Evolutionary conservation across 345 rosid species (phyloP), one percentile per base, ranked within the genome.

Genomic region (Acer saccharum): DNA sequence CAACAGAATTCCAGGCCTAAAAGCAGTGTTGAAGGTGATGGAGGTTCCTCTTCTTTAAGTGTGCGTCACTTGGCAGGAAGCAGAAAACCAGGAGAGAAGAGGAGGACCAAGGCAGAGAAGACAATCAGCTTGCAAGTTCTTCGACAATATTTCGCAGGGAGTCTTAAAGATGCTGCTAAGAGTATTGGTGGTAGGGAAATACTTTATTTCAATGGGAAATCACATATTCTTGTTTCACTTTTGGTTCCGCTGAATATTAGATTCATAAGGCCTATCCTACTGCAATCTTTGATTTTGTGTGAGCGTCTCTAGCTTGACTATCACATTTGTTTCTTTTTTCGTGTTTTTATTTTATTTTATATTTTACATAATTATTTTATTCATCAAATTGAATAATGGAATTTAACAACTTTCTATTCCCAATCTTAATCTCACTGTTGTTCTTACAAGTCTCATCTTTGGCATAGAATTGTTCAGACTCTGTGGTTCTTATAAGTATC

Each of bases 91-190:
- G 93, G 89, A 43, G 91, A 87, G 68, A 93, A 84, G 87, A 89
- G 89, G 83, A 86, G 91, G 72, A 76, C 91, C 66, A 95, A 90
- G 89, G 74, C 88, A 35, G 99, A 93, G 89, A 95, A 92, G 89
- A 87, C 89, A 32, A 92, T 95, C 84, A 90, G 95, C 84, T 88
- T 95, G 84, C 83, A 93, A 23, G 93, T 89, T 77, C 99, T 95
- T 68, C 89, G 87, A 71, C 98, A 93, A 44, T 82, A 95, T 84
- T 95, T 93, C 68, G 91, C 98, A 0, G 99, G 99, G 79, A 95
- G 98, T 86, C 99, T 95, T 69, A 92, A 93, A 80, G 98, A 95
- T 87, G 99, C 98, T 72, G 99, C 98, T 64, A 93, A 92, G 84
- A 92, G 90, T 77, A 88, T 95, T 81, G 98, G 98, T 3, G 98